A percentile compares a stretch with the other conserved stretches of the same genome.
Evolutionary conservation across 768 basidiomycete species (phyloP).

Genomic region (Dentipellis fragilis): DNA sequence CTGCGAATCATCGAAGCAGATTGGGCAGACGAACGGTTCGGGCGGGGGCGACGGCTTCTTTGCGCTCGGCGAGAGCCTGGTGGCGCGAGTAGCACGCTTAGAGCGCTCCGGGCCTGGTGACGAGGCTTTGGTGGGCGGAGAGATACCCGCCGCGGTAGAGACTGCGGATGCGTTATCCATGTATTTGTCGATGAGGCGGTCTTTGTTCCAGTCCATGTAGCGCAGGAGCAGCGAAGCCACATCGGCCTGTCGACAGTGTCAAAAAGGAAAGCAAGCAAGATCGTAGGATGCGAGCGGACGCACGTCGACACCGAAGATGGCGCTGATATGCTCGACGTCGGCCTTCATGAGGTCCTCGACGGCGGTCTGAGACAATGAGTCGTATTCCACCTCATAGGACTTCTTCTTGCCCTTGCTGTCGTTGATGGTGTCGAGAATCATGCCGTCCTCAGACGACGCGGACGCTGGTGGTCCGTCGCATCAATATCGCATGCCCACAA

Average conservation of each 20-base stretch:
- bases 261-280: background rate
- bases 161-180: constrained; percentile 83
- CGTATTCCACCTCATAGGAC: constrained; percentile 80
- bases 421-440: constrained; percentile 57
- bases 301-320: constrained; percentile 85
- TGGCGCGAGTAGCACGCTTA: constrained; percentile 23
- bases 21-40: constrained; percentile 76
- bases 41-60: constrained; percentile 18
- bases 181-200: constrained; percentile 90
- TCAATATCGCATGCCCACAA: constrained; percentile 14
- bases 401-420: constrained; percentile 52
- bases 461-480: constrained; percentile 23
- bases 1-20: constrained; percentile 79
- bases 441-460: constrained; percentile 45
- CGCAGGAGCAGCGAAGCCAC: constrained; percentile 74
- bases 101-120: constrained; percentile 18
- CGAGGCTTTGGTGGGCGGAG: constrained; percentile 29
- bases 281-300: constrained; percentile 23
- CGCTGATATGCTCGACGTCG: constrained; percentile 80
- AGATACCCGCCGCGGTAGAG: constrained; percentile 67
- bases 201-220: constrained; percentile 89
- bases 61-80: constrained; percentile 8
- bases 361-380: constrained; percentile 57
- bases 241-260: constrained; percentile 34
- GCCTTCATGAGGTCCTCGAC: constrained; percentile 70